Conservation (phyloP, 169 alveolate species). For the Neospora caninum region DNA sequence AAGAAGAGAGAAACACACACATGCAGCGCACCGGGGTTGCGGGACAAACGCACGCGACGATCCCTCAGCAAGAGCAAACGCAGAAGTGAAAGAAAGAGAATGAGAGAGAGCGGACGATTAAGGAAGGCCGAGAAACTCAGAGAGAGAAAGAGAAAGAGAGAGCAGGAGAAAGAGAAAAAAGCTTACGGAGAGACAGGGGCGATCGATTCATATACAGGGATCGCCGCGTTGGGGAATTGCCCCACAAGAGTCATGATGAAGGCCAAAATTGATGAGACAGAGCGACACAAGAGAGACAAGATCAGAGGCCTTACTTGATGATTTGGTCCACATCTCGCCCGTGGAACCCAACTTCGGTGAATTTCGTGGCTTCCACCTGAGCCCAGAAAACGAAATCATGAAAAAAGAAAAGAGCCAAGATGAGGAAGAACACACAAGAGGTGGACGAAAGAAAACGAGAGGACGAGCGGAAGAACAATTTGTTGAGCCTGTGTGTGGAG, state of each 20-base stretch:
- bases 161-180: not conserved
- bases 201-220: not conserved
- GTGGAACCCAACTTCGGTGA: slow-evolving; percentile 93
- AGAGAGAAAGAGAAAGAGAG: not conserved
- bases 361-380: slow-evolving; percentile 90
- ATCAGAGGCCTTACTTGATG: slow-evolving; percentile 77
- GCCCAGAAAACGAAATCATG: not conserved
- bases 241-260: too few relatives aligned
- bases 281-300: too few relatives aligned
- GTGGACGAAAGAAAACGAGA: not conserved
- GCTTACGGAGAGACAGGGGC: not conserved
- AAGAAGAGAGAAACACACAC: too few relatives aligned
- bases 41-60: too few relatives aligned
- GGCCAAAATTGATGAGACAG: too few relatives aligned
- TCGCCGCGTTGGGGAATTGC: not conserved
- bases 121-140: not conserved
- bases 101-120: not conserved
- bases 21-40: too few relatives aligned
- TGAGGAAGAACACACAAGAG: not conserved
- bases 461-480: not conserved
- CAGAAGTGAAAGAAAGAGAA: not conserved
- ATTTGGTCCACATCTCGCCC: slow-evolving; percentile 90
- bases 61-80: too few relatives aligned
- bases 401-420: not conserved
- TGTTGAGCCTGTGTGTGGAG: too few relatives aligned